phyloP scores from a whole-genome alignment of 306 rosid genomes.

The Trifolium dubium region DNA sequence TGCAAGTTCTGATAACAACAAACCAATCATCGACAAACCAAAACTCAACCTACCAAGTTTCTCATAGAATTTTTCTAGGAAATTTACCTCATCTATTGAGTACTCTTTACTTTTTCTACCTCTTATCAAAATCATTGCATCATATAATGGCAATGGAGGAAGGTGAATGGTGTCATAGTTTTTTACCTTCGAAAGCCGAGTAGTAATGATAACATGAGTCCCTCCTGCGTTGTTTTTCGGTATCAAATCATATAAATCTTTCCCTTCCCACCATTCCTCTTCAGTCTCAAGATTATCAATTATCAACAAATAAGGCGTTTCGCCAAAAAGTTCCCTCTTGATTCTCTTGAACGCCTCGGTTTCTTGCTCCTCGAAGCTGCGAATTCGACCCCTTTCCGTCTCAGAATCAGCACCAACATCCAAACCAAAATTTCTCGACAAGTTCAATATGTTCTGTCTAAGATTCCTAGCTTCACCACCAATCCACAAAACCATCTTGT shows the following conservation, averaged over 20 bases:
- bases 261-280: slow-evolving; percentile 92
- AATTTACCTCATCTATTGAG: slow-evolving; percentile 58
- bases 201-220: slow-evolving; percentile 80
- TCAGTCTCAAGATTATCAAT: slow-evolving; percentile 86
- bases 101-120: slow-evolving; percentile 79
- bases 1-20: slow-evolving; percentile 70
- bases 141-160: slow-evolving; percentile 61
- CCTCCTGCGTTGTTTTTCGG: slow-evolving; percentile 80
- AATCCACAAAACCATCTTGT: slow-evolving; percentile 89
- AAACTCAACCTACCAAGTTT: slow-evolving; percentile 73
- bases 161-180: slow-evolving; percentile 70
- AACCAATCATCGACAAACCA: slow-evolving; percentile 76
- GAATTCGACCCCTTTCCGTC: slow-evolving; percentile 71
- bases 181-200: slow-evolving; percentile 65
- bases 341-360: slow-evolving; percentile 83
- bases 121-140: slow-evolving; percentile 74
- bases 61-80: slow-evolving; percentile 64
- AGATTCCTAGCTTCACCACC: slow-evolving; percentile 84
- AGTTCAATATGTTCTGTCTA: slow-evolving; percentile 74
- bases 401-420: slow-evolving; percentile 85
- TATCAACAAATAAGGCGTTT: slow-evolving; percentile 78
- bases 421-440: slow-evolving; percentile 67
- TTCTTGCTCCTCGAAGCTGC: slow-evolving; percentile 94
- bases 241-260: slow-evolving; percentile 72
- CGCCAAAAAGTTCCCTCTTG: slow-evolving; percentile 79